phyloP scores from a whole-genome alignment of 495 filamentous ascomycete genomes.

The Aspergillus sparsus region DNA sequence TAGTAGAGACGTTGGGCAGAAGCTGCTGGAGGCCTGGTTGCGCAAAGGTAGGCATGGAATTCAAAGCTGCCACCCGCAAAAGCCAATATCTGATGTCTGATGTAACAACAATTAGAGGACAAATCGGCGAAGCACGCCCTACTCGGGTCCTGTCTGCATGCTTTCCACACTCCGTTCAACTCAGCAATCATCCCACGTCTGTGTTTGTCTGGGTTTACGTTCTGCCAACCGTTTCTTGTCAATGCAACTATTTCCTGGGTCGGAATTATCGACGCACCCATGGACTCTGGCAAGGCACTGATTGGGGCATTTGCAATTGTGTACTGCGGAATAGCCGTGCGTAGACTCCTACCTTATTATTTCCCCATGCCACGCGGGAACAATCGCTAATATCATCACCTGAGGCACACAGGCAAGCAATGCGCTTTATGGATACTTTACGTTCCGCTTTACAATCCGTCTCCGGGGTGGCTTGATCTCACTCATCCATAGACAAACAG shows the following conservation, averaged over 20 bases:
- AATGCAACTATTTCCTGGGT: slow-evolving; percentile 12
- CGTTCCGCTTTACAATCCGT: slow-evolving; percentile 4
- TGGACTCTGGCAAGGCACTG: background rate
- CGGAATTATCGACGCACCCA: background rate
- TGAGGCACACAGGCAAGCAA: background rate
- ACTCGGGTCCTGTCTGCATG: background rate
- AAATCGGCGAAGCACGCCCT: slow-evolving; percentile 6
- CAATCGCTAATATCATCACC: no score
- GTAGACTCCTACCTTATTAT: background rate
- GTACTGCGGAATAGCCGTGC: slow-evolving; percentile 4
- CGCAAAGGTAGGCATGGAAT: background rate
- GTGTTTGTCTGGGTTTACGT: slow-evolving; percentile 9
- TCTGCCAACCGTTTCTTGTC: slow-evolving; percentile 19
- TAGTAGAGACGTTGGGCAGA: background rate
- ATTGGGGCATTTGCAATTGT: slow-evolving; percentile 13
- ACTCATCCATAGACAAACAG: slow-evolving; percentile 8
- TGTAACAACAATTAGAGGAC: background rate
- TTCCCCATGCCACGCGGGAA: no score
- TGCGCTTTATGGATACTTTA: slow-evolving; percentile 6
- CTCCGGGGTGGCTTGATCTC: slow-evolving; percentile 9
- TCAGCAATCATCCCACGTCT: slow-evolving; percentile 8
- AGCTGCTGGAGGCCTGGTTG: slow-evolving; percentile 4
- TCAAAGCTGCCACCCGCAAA: background rate
- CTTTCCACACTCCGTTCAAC: slow-evolving; percentile 7
- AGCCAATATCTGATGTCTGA: background rate